Conservation (phyloP, 495 filamentous ascomycete species). For the Amniculicola lignicola region DNA sequence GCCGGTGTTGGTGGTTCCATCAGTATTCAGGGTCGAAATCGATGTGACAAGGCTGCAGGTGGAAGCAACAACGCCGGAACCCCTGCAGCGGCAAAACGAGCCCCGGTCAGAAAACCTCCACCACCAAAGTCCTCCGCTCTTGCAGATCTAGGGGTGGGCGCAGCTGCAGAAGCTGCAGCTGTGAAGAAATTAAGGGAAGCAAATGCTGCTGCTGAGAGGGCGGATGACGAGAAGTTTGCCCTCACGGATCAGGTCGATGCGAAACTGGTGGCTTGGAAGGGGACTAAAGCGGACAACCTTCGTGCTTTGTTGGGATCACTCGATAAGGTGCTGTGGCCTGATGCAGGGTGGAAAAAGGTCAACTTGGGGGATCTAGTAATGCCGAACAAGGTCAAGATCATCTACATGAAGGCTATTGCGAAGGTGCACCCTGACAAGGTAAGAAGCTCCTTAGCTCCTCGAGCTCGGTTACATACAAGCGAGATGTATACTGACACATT, state of each 20-base stretch:
- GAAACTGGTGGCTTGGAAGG: conserved; percentile 72
- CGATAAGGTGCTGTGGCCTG: conserved; percentile 86
- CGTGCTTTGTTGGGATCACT: conserved; percentile 83
- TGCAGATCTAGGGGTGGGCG: conserved; percentile 37
- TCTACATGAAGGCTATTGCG: conserved; percentile 98
- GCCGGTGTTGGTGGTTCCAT: conserved; percentile 76
- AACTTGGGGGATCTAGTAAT: conserved; percentile 87
- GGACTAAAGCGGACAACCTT: conserved; percentile 87
- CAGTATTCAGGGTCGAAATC: conserved; percentile 79
- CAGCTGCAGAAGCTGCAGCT: conserved; percentile 51
- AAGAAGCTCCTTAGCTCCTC: too few relatives aligned
- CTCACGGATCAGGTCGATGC: conserved; percentile 81
- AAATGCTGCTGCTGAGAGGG: conserved; percentile 75
- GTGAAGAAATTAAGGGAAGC: conserved; percentile 76
- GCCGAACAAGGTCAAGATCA: conserved; percentile 88
- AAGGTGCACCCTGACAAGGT: conserved; percentile 99
- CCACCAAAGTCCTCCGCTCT: conserved; percentile 29
- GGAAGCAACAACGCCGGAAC: conserved; percentile 49
- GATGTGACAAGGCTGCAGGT: conserved; percentile 81
- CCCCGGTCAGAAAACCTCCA: conserved; percentile 26
- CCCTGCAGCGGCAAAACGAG: conserved; percentile 13
- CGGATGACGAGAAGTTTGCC: conserved; percentile 88
- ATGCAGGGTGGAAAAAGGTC: conserved; percentile 93
- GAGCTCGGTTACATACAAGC: too few relatives aligned
- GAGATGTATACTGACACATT: too few relatives aligned